Evolutionary conservation across 208 protist species (phyloP).

Genomic region (Strigomonas culicis): DNA sequence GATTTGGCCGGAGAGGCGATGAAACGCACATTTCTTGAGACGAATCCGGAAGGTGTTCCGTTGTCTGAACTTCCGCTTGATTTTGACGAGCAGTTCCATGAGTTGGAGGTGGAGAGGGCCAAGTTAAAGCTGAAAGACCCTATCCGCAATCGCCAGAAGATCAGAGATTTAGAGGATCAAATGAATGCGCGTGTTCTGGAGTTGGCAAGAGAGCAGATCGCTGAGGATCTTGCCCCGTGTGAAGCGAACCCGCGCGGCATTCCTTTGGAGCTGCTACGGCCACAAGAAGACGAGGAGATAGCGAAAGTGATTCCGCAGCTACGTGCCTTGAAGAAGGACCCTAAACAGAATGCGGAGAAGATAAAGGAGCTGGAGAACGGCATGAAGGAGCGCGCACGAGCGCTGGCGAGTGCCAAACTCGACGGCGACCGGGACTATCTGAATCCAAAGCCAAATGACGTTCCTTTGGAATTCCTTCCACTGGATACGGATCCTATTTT

Average conservation of each 20-base stretch:
- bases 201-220: constrained; percentile 30
- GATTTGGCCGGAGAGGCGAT: constrained; percentile 42
- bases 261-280: constrained; percentile 42
- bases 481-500: constrained; percentile 42
- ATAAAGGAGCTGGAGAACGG: constrained; percentile 42
- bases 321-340: constrained; percentile 40
- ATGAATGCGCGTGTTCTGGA: constrained; percentile 44
- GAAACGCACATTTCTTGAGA: constrained; percentile 61
- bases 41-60: constrained; percentile 54
- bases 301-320: constrained; percentile 48
- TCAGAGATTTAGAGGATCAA: constrained; percentile 21
- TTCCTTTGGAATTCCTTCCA: constrained; percentile 32
- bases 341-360: constrained; percentile 54
- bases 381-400: constrained; percentile 53
- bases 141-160: constrained; percentile 26
- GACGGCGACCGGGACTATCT: constrained; percentile 78
- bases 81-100: constrained; percentile 47
- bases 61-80: constrained; percentile 55
- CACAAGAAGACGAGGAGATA: constrained; percentile 30
- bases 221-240: constrained; percentile 50
- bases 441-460: constrained; percentile 38
- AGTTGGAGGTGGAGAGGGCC: constrained; percentile 45
- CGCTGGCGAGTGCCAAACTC: constrained; percentile 56
- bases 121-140: constrained; percentile 39
- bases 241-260: constrained; percentile 47